Base-by-base conservation (phyloP, 805 yeast species). In the Ogataea polymorpha region DNA sequence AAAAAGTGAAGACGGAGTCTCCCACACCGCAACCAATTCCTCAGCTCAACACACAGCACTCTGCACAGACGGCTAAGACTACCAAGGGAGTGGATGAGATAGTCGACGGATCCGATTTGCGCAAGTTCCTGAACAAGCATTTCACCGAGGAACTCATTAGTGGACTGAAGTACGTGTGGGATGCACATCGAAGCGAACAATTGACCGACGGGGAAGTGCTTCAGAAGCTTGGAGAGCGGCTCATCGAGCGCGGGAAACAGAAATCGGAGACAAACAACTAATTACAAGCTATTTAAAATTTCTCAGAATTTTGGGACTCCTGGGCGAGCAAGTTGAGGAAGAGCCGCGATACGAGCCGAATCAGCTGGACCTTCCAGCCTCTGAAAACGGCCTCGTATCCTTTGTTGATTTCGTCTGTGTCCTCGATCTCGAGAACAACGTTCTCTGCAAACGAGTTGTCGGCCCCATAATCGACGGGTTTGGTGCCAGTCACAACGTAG, bases 281-380 rank as follows among this genome's bases (percentile, higher is more conserved):
- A 40, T 35, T 40, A 40, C 39, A 34, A 20, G 33, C 6, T 29
- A 39, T 33, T 34, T 40, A 40, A 29, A 40, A 37, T 20, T 27
- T 34, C 32, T 43, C 41, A 55, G 40, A 70, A 61, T 45, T 63
- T 66, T 53, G 70, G 15, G 78, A 76, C 43, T 67, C 70, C 49
- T 70, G 67, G 40, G 76, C 73, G 49, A 83, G 56, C 38, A 84
- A 65, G 39, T 76, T 72, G 50, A 85, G 72, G 2, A 96, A 90
- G 84, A 95, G 91, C 37, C 82, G 81, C 9, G 96, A 93, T 35
- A 86, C 61, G 3, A 86, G 75, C 46, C 91, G 87, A 43, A 88
- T 61, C 9, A 86, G 70, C 21, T 95, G 95, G 30, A 88, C 80
- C 59, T 87, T 77, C 98, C 98, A 91, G 26, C 98, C 99, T 51